Conservation (phyloP, 371 early-diverging fungal species). For the Blakeslea trispora region DNA sequence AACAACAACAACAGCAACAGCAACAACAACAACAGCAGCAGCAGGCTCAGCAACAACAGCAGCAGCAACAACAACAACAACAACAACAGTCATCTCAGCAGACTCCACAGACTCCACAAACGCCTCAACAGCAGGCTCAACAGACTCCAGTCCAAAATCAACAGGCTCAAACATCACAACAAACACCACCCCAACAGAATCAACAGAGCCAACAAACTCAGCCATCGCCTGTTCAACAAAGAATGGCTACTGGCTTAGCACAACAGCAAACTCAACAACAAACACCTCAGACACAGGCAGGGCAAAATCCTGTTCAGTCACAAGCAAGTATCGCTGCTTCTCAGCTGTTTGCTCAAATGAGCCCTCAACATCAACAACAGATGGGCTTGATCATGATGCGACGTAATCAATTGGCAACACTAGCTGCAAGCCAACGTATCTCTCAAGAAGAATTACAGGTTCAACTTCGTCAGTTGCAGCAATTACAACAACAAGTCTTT, state of each 20-base stretch:
- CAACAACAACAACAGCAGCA: too few relatives aligned
- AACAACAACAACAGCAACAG: conserved; percentile 23
- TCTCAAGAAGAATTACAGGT: conserved; percentile 31
- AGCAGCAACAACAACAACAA: conserved; percentile 17
- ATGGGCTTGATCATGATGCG: conserved; percentile 34
- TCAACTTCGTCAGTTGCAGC: conserved; percentile 34
- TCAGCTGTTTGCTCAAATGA: conserved; percentile 36
- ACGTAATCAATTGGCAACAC: conserved; percentile 38
- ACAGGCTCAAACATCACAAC: conserved; percentile 16
- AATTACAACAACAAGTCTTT: conserved; percentile 29
- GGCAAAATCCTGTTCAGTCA: conserved; percentile 1
- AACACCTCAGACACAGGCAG: conserved; percentile 1
- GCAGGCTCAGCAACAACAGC: conserved; percentile 18
- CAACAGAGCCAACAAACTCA: conserved; percentile 21
- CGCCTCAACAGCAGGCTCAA: conserved; percentile 13
- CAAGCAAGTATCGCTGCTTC: conserved; percentile 13
- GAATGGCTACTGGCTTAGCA: conserved; percentile 12
- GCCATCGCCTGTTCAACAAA: conserved; percentile 25
- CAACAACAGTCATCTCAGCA: conserved; percentile 8
- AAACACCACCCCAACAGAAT: not conserved
- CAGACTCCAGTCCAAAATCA: not conserved
- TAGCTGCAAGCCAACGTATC: conserved; percentile 28
- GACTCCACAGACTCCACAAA: conserved; percentile 17
- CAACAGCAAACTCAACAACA: conserved; percentile 4
- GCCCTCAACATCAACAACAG: conserved; percentile 48